These are phyloP conservation scores for Moniliella sp. DNA, from an alignment of 1,284 basidiomycete genomes.

Conservation along the genomic window DNA sequence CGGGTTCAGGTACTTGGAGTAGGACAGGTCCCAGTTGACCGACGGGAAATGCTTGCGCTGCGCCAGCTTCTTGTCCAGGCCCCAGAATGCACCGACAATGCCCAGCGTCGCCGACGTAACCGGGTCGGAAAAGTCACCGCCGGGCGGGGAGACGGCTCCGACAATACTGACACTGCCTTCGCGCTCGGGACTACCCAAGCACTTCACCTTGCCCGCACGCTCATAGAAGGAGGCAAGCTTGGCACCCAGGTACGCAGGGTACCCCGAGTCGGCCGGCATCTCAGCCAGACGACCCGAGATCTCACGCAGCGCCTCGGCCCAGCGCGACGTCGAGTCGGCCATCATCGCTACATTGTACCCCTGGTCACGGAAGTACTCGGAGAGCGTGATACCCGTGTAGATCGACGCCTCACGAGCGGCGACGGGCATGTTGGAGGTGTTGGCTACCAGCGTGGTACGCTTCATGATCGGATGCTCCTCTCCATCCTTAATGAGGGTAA, in stretches of 20 bases:
- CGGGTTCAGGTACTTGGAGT: constrained; percentile 91
- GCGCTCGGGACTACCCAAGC: constrained; percentile 68
- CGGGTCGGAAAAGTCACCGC: constrained; percentile 99
- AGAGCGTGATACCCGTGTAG: constrained; percentile 96
- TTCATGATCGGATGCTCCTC: constrained; percentile 99
- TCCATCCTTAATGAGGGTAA: constrained; percentile 67
- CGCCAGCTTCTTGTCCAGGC: constrained; percentile 66
- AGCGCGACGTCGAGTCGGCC: constrained; percentile 96
- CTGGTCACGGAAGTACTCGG: constrained; percentile 98
- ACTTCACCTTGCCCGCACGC: constrained; percentile 86
- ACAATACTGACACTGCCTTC: constrained; percentile 91
- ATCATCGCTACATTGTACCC: constrained; percentile 97
- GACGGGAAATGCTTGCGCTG: constrained; percentile 96
- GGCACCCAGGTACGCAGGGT: constrained; percentile 86
- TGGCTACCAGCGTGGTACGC: constrained; percentile 91
- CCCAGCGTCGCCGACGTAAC: constrained; percentile 88
- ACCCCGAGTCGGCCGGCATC: constrained; percentile 92
- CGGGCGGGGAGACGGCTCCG: constrained; percentile 91
- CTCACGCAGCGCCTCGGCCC: constrained; percentile 97
- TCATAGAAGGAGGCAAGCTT: constrained; percentile 97
- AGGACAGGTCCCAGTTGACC: constrained; percentile 95
- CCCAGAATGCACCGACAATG: constrained; percentile 85
- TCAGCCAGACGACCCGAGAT: constrained; percentile 96
- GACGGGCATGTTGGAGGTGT: constrained; percentile 99
- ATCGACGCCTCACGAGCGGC: constrained; percentile 97